phyloP scores from a whole-genome alignment of 2,329 filamentous ascomycete species.

The Sporothrix pseudoabietina region DNA sequence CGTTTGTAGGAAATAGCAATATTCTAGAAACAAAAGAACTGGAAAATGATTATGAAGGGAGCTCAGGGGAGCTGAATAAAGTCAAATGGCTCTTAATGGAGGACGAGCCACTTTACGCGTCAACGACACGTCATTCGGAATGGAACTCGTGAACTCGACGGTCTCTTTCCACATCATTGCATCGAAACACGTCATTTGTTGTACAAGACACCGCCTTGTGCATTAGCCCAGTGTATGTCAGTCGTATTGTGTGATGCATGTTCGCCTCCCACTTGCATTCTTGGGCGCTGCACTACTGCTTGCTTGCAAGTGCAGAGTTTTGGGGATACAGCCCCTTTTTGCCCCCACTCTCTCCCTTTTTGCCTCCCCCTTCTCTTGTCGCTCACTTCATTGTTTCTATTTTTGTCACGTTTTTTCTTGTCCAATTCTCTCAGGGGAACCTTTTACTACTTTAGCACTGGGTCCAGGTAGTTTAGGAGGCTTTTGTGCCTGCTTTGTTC shows the following conservation, averaged over 20 bases:
- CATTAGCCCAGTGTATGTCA: background rate
- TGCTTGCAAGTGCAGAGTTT: background rate
- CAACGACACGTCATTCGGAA: background rate
- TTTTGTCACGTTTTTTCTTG: background rate
- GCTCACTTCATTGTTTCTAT: background rate
- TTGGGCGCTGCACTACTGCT: background rate
- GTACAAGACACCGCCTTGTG: background rate
- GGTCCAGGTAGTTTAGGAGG: background rate
- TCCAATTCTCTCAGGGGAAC: background rate
- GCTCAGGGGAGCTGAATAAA: constrained; percentile 6
- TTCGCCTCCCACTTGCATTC: background rate
- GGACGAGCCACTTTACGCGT: constrained; percentile 7
- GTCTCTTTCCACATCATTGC: background rate
- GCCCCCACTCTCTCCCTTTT: background rate
- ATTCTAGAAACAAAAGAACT: constrained; percentile 11
- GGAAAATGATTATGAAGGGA: constrained; percentile 4
- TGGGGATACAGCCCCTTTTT: constrained; percentile 4
- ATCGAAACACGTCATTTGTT: background rate
- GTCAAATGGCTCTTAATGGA: background rate
- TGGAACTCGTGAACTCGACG: background rate
- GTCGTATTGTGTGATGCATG: background rate
- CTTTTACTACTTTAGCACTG: background rate
- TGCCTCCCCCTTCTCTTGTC: background rate
- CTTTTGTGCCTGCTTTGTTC: background rate
- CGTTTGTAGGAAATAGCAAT: background rate